Base-by-base conservation (phyloP, 1,284 basidiomycete species). In the Phylloboletellus chloephorus region DNA sequence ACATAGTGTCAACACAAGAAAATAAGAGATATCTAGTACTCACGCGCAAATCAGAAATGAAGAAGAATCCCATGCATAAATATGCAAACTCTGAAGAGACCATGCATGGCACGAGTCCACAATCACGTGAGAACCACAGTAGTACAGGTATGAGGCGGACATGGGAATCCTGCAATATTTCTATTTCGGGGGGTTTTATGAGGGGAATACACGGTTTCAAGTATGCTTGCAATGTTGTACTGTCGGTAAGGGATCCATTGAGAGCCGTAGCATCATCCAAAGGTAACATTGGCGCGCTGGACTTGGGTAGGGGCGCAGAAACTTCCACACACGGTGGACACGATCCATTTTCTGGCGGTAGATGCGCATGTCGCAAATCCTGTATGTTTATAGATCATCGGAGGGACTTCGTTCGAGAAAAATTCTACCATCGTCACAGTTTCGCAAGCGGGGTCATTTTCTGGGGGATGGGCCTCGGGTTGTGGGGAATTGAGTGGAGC, bases 31-130 rank as follows among this genome's bases (percentile, higher is more conserved):
- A n/a, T 34, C 16, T 25, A 31, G 20, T 7, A 51, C 61, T 51
- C 39, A 61, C 63, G 12, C 25, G 44, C 12, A 63, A 31, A 21
- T 51, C 39, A 17, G 57, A 51, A 32, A 65, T 37, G 28, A 64
- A 62, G 40, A 65, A 61, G 9, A 57, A 37, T 2, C 62, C 62
- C 49, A 60, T 47, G 33, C 53, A 63, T 31, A 31, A 30, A 43
- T 50, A 65, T 26, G 47, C 49, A 41, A 55, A 59, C 38, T 63
- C 61, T 15, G 43, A 17, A 4, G 47, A 29, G 8, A 59, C 40
- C 26, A 23, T 32, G 8, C 32, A 35, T 1, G 53, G 51, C 12
- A 36, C 34, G 10, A 65, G 49, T 5, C 11, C 25, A 2, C 47
- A 61, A 31, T 47, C 34, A 10, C 16, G 47, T 3, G 56, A 48